Percentiles rank a stretch among this genome's conserved stretches.
Evolutionary conservation across 345 rosid species (phyloP).

Genomic region (Acer saccharum): DNA sequence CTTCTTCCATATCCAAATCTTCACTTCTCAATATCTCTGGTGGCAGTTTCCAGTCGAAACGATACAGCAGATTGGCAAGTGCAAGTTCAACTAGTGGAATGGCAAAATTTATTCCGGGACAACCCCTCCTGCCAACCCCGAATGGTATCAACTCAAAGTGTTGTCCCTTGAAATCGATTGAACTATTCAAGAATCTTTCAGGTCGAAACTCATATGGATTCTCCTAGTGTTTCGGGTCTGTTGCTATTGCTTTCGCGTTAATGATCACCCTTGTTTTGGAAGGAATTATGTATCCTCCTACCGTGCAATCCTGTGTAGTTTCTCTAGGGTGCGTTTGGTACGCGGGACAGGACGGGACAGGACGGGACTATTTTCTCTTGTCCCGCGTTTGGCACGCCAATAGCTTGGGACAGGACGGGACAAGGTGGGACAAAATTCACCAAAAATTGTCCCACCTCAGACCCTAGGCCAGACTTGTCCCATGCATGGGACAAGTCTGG

Average conservation of each 20-base stretch:
- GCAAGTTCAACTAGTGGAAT: slow-evolving; percentile 42
- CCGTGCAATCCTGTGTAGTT: slow-evolving; percentile 25
- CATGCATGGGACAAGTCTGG: no score
- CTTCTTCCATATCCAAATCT: slow-evolving; percentile 57
- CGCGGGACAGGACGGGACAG: no score
- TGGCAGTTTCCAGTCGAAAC: slow-evolving; percentile 57
- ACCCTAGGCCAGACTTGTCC: no score
- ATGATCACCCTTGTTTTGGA: slow-evolving; percentile 38
- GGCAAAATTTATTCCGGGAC: slow-evolving; percentile 56
- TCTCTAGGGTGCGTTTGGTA: no score
- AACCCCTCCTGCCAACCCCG: slow-evolving; percentile 62
- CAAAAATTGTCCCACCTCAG: no score
- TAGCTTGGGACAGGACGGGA: no score
- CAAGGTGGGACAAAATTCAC: no score
- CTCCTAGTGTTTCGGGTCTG: slow-evolving; percentile 39
- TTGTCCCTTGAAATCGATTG: slow-evolving; percentile 52
- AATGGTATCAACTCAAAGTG: slow-evolving; percentile 58
- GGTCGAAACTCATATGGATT: slow-evolving; percentile 41
- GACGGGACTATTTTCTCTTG: no score
- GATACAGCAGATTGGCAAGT: slow-evolving; percentile 47
- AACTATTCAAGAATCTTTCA: slow-evolving; percentile 41
- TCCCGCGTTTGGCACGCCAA: no score
- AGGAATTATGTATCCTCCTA: slow-evolving; percentile 39
- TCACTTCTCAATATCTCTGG: slow-evolving; percentile 30
- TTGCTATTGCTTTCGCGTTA: slow-evolving; percentile 28